Conservation (phyloP, 257 asterid species). For the Nicotiana tomentosiformis region DNA sequence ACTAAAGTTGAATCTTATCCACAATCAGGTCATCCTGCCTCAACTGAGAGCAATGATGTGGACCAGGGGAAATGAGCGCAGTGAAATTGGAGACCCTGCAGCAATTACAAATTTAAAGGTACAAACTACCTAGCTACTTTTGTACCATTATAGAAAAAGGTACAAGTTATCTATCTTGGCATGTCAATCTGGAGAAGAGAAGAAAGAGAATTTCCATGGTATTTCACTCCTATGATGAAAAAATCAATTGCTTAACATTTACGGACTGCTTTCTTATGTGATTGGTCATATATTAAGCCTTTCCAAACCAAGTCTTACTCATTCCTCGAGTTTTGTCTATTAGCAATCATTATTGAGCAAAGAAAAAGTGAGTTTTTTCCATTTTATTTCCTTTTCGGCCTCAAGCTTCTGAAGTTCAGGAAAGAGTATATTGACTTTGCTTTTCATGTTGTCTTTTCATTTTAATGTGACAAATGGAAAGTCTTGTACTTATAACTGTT, state of each 20-base stretch:
- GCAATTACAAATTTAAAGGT: conserved; percentile 47
- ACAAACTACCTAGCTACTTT: background rate
- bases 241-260: too few species aligned
- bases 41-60: conserved; percentile 35
- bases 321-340: too few species aligned
- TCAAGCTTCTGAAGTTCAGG: too few species aligned
- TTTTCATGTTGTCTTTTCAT: background rate
- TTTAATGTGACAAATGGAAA: background rate
- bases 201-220: background rate
- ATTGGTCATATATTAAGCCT: too few species aligned
- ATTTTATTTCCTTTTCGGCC: too few species aligned
- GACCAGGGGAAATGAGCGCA: conserved; percentile 34
- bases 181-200: background rate
- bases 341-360: too few species aligned
- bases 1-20: background rate
- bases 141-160: too few species aligned
- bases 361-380: too few species aligned
- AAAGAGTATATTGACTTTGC: background rate
- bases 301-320: too few species aligned
- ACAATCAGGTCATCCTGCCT: conserved; percentile 32
- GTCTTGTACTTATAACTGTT: background rate
- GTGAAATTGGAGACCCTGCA: conserved; percentile 27
- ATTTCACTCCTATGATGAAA: too few species aligned
- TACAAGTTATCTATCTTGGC: background rate
- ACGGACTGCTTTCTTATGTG: too few species aligned